Evolutionary conservation across 2,329 filamentous ascomycete species (phyloP).

Genomic region (Volutella citrinella): DNA sequence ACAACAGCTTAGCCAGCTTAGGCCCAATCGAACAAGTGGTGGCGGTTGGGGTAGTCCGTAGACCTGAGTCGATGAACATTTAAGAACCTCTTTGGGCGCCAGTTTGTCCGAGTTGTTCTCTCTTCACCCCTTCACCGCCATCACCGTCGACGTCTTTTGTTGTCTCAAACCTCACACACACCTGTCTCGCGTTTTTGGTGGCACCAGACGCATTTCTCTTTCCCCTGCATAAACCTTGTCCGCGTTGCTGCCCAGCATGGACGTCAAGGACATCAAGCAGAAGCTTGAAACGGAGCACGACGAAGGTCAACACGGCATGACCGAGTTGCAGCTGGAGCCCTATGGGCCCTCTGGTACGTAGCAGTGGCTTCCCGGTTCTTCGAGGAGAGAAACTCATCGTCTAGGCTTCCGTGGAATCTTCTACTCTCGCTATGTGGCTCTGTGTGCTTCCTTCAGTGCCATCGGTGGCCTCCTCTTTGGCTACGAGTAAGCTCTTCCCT

Average conservation of each 20-base stretch:
- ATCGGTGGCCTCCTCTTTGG: constrained; percentile 40
- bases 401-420: constrained; percentile 31
- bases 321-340: constrained; percentile 17
- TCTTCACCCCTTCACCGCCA: not conserved
- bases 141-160: no score
- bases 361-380: not conserved
- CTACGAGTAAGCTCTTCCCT: constrained; percentile 18
- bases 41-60: no score
- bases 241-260: not conserved
- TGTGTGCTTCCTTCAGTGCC: constrained; percentile 31
- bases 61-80: no score
- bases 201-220: no score
- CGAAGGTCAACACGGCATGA: constrained; percentile 14
- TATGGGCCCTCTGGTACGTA: constrained; percentile 23
- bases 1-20: no score
- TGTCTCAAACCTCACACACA: no score
- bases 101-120: no score
- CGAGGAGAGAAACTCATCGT: not conserved
- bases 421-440: constrained; percentile 29
- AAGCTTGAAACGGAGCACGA: constrained; percentile 19
- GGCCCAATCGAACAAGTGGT: no score
- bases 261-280: constrained; percentile 12
- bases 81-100: no score
- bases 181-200: no score
- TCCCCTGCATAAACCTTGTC: no score